Conservation (phyloP, 192 early-diverging fungal genomes). For the Entophlyctis helioformis region DNA sequence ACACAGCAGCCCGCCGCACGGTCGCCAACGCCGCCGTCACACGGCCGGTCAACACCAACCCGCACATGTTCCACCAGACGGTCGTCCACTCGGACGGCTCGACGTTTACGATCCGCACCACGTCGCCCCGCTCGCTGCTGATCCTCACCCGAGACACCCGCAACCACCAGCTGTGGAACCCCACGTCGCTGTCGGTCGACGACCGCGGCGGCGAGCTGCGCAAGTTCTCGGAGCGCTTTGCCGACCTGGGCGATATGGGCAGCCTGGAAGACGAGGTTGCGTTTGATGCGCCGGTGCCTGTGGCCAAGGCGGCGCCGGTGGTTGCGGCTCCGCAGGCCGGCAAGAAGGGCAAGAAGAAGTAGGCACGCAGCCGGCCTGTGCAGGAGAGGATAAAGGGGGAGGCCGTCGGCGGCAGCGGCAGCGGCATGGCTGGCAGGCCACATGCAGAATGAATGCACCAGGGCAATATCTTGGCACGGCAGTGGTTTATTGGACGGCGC, state of each 20-base stretch:
- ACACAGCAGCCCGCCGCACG: too few relatives aligned
- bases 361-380: background rate
- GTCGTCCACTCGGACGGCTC: constrained; percentile 84
- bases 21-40: background rate
- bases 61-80: constrained; percentile 61
- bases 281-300: constrained; percentile 1
- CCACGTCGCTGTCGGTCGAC: constrained; percentile 39
- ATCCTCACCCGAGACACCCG: constrained; percentile 86
- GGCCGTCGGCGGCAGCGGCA: too few relatives aligned
- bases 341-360: constrained; percentile 14
- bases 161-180: constrained; percentile 91
- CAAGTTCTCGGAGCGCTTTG: constrained; percentile 72
- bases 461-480: too few relatives aligned
- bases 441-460: too few relatives aligned
- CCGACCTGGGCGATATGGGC: constrained; percentile 44
- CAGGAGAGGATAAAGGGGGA: too few relatives aligned
- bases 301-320: background rate
- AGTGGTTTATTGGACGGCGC: too few relatives aligned
- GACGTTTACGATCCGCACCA: constrained; percentile 67
- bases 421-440: too few relatives aligned
- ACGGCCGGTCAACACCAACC: constrained; percentile 17
- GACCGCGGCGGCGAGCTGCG: constrained; percentile 73
- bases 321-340: background rate
- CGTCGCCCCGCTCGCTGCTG: constrained; percentile 73
- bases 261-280: constrained; percentile 29